Evolutionary conservation across 140 eudicot species (phyloP), one percentile per base, ranked within the genome.

Genomic region (Eryngium alpinum): DNA sequence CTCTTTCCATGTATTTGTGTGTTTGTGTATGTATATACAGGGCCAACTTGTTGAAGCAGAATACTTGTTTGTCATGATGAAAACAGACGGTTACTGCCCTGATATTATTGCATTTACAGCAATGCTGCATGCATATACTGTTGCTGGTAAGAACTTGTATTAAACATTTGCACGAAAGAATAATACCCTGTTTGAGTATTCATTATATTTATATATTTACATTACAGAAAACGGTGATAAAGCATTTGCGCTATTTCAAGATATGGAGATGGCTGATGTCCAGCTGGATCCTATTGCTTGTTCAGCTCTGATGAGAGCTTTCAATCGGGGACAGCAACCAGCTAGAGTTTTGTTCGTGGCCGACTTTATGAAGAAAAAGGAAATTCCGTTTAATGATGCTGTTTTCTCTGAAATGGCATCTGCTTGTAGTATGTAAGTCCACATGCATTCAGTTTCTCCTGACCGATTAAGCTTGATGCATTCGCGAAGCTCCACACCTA

Each of bases 221-320:
- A 15, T 77, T 90, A 89, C 97, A 92, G 97, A 86, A 79, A 84
- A 89, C 62, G 90, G 91, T 94, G 96, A 95, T 59, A 86, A 92
- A 85, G 97, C 97, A 56, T 87, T 79, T 85, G 88, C 83, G 33
- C 73, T 91, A 66, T 92, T 95, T 74, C 90, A 92, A 88, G 97
- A 95, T 84, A 95, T 95, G 97, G 96, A 90, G 84, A 87, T 83
- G 86, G 85, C 87, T 63, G 87, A 82, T 79, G 86, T 90, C 38
- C 84, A 90, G 85, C 97, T 97, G 81, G 99, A 95, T 85, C 86
- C 92, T 75, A 87, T 95, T 51, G 94, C 96, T 84, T 95, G 96
- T 89, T 88, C 99, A 60, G 91, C 97, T 78, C 84, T 95, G 38
- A 92, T 95, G 99, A 89, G 99, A 79, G 92, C 97, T 79, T 91